Evolutionary conservation across 306 rosid genomes (phyloP).

Genomic region (Herpetospermum pedunculosum): DNA sequence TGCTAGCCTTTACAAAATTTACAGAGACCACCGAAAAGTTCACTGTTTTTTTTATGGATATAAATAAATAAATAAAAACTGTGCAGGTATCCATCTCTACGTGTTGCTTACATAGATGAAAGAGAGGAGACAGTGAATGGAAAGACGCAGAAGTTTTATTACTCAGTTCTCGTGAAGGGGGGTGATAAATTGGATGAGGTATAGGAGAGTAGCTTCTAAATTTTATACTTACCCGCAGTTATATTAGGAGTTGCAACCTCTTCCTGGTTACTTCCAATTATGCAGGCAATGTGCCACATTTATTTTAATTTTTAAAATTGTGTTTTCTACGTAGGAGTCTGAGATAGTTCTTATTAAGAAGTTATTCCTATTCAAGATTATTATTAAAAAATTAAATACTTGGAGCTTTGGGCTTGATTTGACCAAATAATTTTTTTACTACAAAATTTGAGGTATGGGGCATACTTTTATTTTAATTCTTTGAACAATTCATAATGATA

Average conservation of each 20-base stretch:
- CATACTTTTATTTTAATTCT: background rate
- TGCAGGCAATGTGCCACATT: background rate
- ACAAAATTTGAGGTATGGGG: background rate
- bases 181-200: slow-evolving; percentile 91
- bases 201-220: slow-evolving; percentile 15
- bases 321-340: background rate
- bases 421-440: background rate
- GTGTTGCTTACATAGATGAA: slow-evolving; percentile 92
- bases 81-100: slow-evolving; percentile 65
- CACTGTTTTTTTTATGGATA: background rate
- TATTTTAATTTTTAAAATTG: background rate
- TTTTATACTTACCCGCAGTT: background rate
- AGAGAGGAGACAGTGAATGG: slow-evolving; percentile 41
- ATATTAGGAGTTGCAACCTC: background rate
- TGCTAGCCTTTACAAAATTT: background rate
- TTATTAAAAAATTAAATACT: background rate
- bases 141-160: slow-evolving; percentile 37
- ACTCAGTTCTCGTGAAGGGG: slow-evolving; percentile 93
- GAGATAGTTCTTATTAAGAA: background rate
- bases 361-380: background rate
- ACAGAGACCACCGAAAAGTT: background rate
- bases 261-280: background rate
- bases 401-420: background rate
- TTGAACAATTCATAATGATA: background rate
- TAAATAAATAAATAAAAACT: background rate